Conservation (phyloP, 83 land plant genomes). For the Picea abies region DNA sequence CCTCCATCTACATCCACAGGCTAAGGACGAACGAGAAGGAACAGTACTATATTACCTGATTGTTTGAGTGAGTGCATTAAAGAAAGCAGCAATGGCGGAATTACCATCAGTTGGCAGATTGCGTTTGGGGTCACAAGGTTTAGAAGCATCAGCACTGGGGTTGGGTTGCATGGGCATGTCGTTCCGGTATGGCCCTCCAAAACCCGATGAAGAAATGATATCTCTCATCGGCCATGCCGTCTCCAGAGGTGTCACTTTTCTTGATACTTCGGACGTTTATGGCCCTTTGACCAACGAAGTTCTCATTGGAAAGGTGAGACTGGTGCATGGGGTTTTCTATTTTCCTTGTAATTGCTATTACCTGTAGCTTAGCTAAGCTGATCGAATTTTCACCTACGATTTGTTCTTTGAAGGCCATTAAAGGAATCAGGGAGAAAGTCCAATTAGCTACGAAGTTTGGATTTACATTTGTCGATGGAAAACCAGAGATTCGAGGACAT, state of each 20-base stretch:
- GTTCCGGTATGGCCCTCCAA: not conserved
- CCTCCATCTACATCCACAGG: no score
- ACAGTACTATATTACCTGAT: no score
- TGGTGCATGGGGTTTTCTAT: no score
- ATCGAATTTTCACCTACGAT: not conserved
- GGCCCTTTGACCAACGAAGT: conserved; percentile 39
- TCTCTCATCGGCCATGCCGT: conserved; percentile 36
- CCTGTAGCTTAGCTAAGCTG: no score
- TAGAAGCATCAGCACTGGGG: conserved; percentile 15
- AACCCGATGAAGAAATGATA: conserved; percentile 27
- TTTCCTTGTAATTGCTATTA: not conserved
- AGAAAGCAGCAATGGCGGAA: no score
- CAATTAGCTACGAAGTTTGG: conserved; percentile 41
- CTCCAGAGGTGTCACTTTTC: conserved; percentile 38
- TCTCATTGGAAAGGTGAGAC: conserved; percentile 42
- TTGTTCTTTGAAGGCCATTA: conserved; percentile 19
- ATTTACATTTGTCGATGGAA: not conserved
- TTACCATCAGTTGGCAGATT: not conserved
- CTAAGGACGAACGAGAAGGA: no score
- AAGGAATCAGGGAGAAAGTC: conserved; percentile 20
- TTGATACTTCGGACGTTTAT: conserved; percentile 44
- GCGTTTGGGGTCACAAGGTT: not conserved
- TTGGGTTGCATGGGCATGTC: conserved; percentile 24
- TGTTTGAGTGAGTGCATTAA: no score
- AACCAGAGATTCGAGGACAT: not conserved